phyloP scores from a whole-genome alignment of 2,329 filamentous ascomycete genomes.

The Fusarium avenaceum region DNA sequence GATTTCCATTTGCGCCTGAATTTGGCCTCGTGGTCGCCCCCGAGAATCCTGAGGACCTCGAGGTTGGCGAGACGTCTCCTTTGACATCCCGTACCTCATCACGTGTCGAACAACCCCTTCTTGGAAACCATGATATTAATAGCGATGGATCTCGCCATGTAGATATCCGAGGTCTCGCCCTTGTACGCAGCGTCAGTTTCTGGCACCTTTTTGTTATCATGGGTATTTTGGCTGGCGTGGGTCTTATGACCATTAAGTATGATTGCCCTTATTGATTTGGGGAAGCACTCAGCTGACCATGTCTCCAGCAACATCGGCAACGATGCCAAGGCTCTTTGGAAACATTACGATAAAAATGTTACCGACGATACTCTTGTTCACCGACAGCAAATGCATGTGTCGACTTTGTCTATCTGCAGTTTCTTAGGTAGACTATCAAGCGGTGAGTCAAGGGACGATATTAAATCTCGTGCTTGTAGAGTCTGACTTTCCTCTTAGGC shows the following conservation, averaged over 20 bases:
- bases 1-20: slow-evolving; percentile 47
- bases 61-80: slow-evolving; percentile 82
- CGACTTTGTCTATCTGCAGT: slow-evolving; percentile 89
- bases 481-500: slow-evolving; percentile 61
- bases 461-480: background rate
- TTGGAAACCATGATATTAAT: slow-evolving; percentile 74
- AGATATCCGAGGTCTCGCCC: slow-evolving; percentile 89
- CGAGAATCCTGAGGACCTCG: slow-evolving; percentile 53
- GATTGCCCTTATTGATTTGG: slow-evolving; percentile 49
- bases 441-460: slow-evolving; percentile 62
- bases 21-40: slow-evolving; percentile 46
- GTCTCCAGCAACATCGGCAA: slow-evolving; percentile 88
- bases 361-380: slow-evolving; percentile 81
- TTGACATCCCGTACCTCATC: slow-evolving; percentile 77
- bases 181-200: slow-evolving; percentile 82
- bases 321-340: slow-evolving; percentile 89
- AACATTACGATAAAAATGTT: slow-evolving; percentile 81
- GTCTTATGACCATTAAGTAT: slow-evolving; percentile 99
- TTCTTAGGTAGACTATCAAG: slow-evolving; percentile 85
- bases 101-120: slow-evolving; percentile 63
- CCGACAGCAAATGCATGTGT: slow-evolving; percentile 91
- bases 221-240: slow-evolving; percentile 91
- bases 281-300: slow-evolving; percentile 23
- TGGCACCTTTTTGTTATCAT: slow-evolving; percentile 92
- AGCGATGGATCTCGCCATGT: slow-evolving; percentile 80